Evolutionary conservation across 371 early-diverging fungal species (phyloP), one percentile per base, ranked within the genome.

Genomic region (Actinomortierella ambigua): DNA sequence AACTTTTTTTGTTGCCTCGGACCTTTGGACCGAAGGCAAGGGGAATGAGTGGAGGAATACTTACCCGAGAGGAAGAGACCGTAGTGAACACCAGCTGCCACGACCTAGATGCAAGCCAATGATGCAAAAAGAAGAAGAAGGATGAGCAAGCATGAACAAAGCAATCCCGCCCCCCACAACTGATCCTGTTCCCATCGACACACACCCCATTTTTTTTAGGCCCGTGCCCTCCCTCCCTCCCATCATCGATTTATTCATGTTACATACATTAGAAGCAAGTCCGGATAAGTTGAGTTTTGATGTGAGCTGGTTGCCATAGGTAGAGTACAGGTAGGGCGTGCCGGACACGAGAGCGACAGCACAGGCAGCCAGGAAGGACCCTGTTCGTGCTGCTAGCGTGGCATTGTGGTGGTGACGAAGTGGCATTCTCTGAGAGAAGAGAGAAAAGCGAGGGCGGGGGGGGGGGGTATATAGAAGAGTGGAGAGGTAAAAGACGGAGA

Each of bases 41-140:
- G n/a, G n/a, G n/a, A n/a, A n/a, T n/a, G n/a, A n/a, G n/a, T n/a
- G n/a, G n/a, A 2, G 4, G 14, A 18, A 49, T 26, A 22, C 7
- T 26, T 64, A 69, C 69, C 73, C 59, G 73, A 73, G 15, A 73
- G 63, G 50, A 73, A 73, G 34, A 73, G 54, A 13, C 73, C 73
- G 55, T 73, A 73, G 28, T 73, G 73, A 18, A 73, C 60, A 15
- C 73, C 73, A 28, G 67, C 73, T 20, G 60, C 67, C 7, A 73
- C 67, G 9, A 54, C 20, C 73, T 73, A 22, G 20, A 20, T 40
- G 15, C 46, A 48, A 15, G 4, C 3, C 44, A 20, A 13, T 5
- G 23, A 44, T 7, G 18, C 17, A 51, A 34, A 22, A 15, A 9
- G 52, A 15, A 52, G 23, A 6, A 1, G 22, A 53, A 20, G 40